Base-by-base conservation (phyloP, 176 grass and related monocot genomes). In the Rhynchospora breviuscula region DNA sequence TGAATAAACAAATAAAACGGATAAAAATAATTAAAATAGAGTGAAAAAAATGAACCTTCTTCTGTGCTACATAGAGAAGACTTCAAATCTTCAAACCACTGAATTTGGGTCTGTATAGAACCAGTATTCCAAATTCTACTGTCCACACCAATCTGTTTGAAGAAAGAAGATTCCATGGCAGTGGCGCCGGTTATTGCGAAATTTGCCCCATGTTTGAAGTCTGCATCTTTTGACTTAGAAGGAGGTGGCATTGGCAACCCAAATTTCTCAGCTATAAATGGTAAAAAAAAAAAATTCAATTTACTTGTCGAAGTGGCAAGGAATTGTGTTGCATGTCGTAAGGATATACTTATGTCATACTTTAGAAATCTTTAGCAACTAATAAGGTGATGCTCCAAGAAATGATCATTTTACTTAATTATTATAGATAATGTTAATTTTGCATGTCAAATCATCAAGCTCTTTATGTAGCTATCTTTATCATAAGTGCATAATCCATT, bases 61-160 rank as follows among this genome's bases (percentile, higher is more conserved):
- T 92, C 90, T 35, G 90, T 79, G 5, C 87, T 93, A 83, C 95
- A 98, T 19, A 98, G 95, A 4, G 92, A 94, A 0, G 95, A 90
- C 75, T 91, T 98, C 89, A 94, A 89, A 11, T 69, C 22, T 87
- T 98, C 81, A 61, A 98, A 93, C 95, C 92, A 94, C 47, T 91
- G 88, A 67, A 98, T 60, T 85, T 98, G 95, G 67, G 90, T 91
- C 85, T 81, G 86, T 76, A 98, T 78, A 73, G 95, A 98, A 78
- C 88, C 95, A 3, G 93, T 98, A 85, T 94, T 92, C 95, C 95
- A 98, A 43, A 94, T 89, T 40, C 80, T 87, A 69, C 75, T 53
- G 65, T 91, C 86, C 56, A 94, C 88, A 48, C 92, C 92, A 10
- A 86, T 87, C 1, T 84, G 80, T 79, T 89, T 90, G 85, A 98